Base-by-base conservation (phyloP, 805 yeast genomes). In the Kluyveromyces starmeri region DNA sequence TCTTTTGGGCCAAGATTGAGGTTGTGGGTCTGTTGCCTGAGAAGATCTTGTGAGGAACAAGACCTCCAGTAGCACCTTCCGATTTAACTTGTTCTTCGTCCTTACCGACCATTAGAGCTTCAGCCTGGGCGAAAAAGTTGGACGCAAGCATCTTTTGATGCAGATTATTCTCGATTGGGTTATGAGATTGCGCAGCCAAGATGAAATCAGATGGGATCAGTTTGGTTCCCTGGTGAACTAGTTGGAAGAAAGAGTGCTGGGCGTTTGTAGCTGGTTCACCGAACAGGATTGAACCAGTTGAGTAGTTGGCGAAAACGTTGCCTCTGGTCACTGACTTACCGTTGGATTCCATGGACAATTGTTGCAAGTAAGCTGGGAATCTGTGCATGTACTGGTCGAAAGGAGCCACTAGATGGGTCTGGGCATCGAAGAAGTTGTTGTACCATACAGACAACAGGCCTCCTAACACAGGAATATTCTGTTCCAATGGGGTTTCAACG, bases 261-360 rank as follows among this genome's bases (percentile, higher is more conserved):
- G 98, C 94, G 63, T 92, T 92, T 41, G 98, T 92, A 44, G 95
- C 92, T 58, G 98, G 97, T 70, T 92, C 98, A 58, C 98, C 98
- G 55, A 92, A 92, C 53, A 92, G 69, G 44, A 92, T 85, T 41
- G 95, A 72, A 51, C 98, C 98, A 32, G 97, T 89, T 55, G 92
- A 86, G 73, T 92, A 92, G 70, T 78, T 75, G 59, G 95, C 85
- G 69, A 80, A 86, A 46, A 75, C 78, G 58, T 85, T 83, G 54
- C 84, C 86, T 66, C 96, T 81, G 53, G 95, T 82, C 50, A 92
- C 96, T 30, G 94, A 79, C 70, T 92, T 92, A 70, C 98, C 98
- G 70, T 92, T 92, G 41, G 96, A 86, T 70, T 92, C 98, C 98
- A 92, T 92, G 21, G 95, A 83, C 62, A 92, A 74, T 69, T 92